Percentiles rank a stretch among this genome's conserved stretches.
These are phyloP conservation scores for Rhexocercosporidium sp. DNA, from an alignment of 2,329 filamentous ascomycete species.

Conservation along the genomic window DNA sequence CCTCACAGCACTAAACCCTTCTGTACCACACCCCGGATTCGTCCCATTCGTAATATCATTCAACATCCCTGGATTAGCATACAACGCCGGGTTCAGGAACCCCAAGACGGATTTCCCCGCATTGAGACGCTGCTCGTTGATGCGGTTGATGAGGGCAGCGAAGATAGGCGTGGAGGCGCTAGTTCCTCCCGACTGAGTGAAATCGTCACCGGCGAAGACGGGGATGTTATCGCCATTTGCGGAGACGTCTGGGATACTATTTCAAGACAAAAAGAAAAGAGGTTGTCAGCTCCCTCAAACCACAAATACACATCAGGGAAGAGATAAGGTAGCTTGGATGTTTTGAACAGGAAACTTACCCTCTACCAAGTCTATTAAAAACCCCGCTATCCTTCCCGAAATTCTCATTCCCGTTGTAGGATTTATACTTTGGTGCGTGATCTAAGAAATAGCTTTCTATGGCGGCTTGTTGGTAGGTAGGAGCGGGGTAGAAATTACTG, in stretches of 20 bases:
- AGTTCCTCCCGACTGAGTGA: slow-evolving; percentile 51
- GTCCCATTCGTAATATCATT: slow-evolving; percentile 45
- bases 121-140: slow-evolving; percentile 65
- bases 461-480: slow-evolving; percentile 50
- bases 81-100: slow-evolving; percentile 51
- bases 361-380: slow-evolving; percentile 24
- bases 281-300: not conserved
- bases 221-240: slow-evolving; percentile 62
- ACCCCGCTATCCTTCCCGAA: slow-evolving; percentile 45
- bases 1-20: slow-evolving; percentile 38
- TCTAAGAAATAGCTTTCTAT: slow-evolving; percentile 34
- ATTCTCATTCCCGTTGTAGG: slow-evolving; percentile 13
- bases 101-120: slow-evolving; percentile 51
- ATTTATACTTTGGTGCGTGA: slow-evolving; percentile 18
- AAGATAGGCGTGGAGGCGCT: slow-evolving; percentile 61
- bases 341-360: not conserved
- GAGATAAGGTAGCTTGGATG: not conserved
- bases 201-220: slow-evolving; percentile 42
- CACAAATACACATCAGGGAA: not conserved
- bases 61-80: slow-evolving; percentile 39
- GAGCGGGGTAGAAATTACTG: slow-evolving; percentile 52
- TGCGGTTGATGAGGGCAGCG: slow-evolving; percentile 60
- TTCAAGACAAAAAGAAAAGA: not conserved
- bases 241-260: slow-evolving; percentile 54
- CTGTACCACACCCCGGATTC: slow-evolving; percentile 46